Conservation (phyloP, 2,329 filamentous ascomycete species). For the Alternaria conjuncta region DNA sequence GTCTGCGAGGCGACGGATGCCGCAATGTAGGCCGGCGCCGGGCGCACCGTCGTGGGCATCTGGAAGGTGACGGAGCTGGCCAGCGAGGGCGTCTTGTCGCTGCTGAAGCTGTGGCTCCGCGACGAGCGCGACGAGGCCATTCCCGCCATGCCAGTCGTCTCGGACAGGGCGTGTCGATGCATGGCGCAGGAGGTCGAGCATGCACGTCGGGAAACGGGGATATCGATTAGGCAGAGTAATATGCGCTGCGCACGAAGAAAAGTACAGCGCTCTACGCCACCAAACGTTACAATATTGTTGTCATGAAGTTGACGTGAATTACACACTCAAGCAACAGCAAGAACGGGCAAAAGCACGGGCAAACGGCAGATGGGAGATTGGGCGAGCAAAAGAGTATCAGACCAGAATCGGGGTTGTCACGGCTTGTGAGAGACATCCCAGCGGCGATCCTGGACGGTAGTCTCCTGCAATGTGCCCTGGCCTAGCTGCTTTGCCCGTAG, state of each 20-base stretch:
- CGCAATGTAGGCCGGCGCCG: slow-evolving; percentile 86
- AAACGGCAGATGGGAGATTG: slow-evolving; percentile 4
- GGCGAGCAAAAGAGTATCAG: slow-evolving; percentile 2
- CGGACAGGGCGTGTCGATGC: slow-evolving; percentile 46
- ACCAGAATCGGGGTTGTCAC: slow-evolving; percentile 8
- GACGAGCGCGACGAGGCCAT: slow-evolving; percentile 47
- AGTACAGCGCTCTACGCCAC: slow-evolving; percentile 13
- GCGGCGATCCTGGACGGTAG: slow-evolving; percentile 18
- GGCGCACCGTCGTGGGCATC: slow-evolving; percentile 73
- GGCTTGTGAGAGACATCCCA: slow-evolving; percentile 9
- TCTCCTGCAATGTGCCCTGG: slow-evolving; percentile 5
- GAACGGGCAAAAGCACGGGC: not conserved
- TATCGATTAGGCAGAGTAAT: not conserved
- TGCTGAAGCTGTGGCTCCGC: slow-evolving; percentile 65
- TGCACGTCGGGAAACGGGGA: slow-evolving; percentile 1
- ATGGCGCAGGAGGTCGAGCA: slow-evolving; percentile 23
- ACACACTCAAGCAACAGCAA: not conserved
- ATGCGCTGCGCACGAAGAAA: slow-evolving; percentile 21
- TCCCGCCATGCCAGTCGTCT: slow-evolving; percentile 39
- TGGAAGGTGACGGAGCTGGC: slow-evolving; percentile 58
- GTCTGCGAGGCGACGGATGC: slow-evolving; percentile 88
- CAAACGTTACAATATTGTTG: not conserved
- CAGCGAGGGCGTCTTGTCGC: slow-evolving; percentile 68
- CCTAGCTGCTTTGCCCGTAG: not conserved
- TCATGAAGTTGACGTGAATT: not conserved